Base-by-base conservation (phyloP, 2,329 filamentous ascomycete genomes). In the Clonostachys rhizophaga region DNA sequence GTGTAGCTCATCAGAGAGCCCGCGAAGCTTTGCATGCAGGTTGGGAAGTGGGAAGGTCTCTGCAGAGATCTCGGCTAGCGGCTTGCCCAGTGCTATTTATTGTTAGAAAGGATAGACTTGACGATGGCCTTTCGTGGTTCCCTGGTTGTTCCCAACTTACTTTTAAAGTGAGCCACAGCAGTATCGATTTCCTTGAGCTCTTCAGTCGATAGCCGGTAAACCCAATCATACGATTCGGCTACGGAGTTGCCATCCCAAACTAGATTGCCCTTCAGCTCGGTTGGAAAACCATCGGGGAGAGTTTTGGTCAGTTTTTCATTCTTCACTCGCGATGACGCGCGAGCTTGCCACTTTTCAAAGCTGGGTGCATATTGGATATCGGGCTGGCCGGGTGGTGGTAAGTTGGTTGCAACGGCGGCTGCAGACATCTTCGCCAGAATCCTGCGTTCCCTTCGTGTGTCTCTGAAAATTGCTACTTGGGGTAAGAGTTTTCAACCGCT, bases 281-380 rank as follows among this genome's bases (percentile, higher is more conserved):
- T 24, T 0, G 79, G 80, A 43, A 81, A 83, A 0, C 75, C 75
- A 8, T 58, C 52, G 0, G 79, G 79, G 0, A 83, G 54, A 0
- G 61, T 58, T 5, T 58, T 68, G 4, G 61, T 57, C 1, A 75
- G 55, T 1, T 57, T 55, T 8, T 72, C 74, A 1, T 60, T 67
- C 40, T 69, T 62, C 5, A 69, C 59, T 4, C 76, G 68, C 4
- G 66, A 64, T 44, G 73, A 61, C 16, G 66, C 66, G 6, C 80
- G 71, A 2, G 71, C 70, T 30, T 74, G 64, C 52, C 77, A 84
- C 53, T 76, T 81, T 33, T 72, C 66, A 41, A 67, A 66, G 50
- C 82, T 67, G 0, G 81, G 80, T 2, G 71, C 64, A 56, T 84
- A 84, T 2, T 63, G 62, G 47, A 84, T 84, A 52, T 84, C 79